Percentiles rank a stretch among this genome's conserved stretches.
Conservation (phyloP, 1,139 yeast genomes). For the Casaregolazyma lundiana region DNA sequence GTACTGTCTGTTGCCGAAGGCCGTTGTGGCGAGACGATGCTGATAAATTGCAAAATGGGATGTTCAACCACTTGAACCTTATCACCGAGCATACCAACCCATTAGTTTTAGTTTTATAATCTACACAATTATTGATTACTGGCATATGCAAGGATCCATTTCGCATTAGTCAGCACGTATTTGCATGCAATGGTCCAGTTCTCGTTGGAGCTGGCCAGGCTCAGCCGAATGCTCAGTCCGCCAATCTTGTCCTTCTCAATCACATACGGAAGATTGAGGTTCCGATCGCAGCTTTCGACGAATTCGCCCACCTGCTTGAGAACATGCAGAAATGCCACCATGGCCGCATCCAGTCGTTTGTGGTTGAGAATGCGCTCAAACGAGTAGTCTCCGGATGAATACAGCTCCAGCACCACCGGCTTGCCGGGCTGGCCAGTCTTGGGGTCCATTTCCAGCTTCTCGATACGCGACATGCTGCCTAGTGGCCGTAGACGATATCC, state of each 20-base stretch:
- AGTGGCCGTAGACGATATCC: conserved; percentile 70
- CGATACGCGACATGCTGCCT: conserved; percentile 80
- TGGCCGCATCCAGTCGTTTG: conserved; percentile 66
- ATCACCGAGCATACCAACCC: no score
- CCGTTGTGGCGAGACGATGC: conserved; percentile 1
- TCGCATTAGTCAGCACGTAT: conserved; percentile 61
- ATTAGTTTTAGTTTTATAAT: no score
- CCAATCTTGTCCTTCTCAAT: conserved; percentile 67
- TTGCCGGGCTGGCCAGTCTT: conserved; percentile 34
- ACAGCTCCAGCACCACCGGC: conserved; percentile 43
- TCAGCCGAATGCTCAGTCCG: conserved; percentile 66
- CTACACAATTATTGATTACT: conserved; percentile 17
- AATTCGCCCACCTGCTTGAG: conserved; percentile 52
- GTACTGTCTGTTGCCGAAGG: not conserved
- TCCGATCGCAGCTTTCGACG: conserved; percentile 46
- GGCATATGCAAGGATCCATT: conserved; percentile 40
- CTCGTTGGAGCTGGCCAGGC: conserved; percentile 57
- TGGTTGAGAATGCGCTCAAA: conserved; percentile 65
- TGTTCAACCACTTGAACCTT: not conserved
- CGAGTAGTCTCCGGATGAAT: conserved; percentile 61
- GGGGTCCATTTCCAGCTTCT: conserved; percentile 46
- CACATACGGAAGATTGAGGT: conserved; percentile 70
- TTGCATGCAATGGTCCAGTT: conserved; percentile 93
- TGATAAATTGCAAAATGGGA: not conserved
- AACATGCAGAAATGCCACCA: conserved; percentile 69